Evolutionary conservation across 2,329 filamentous ascomycete species (phyloP), one percentile per base, ranked within the genome.

Genomic region (Monilinia aucupariae): DNA sequence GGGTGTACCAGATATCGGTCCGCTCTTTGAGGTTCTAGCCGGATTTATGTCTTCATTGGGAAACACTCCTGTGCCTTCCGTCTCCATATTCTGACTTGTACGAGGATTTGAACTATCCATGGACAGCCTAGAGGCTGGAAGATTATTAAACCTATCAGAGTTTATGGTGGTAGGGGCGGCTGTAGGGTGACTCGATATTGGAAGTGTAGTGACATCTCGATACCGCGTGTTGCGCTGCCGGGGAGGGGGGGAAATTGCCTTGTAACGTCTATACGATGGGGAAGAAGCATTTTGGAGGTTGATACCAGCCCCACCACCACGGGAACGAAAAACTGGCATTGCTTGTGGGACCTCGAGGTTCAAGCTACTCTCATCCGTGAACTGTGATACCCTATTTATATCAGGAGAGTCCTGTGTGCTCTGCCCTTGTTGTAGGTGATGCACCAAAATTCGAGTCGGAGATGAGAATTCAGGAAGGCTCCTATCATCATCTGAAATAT

Each of bases 371-470:
- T 61, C 49, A 48, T 55, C 32, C 9, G 39, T 60, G 27, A 22
- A n/a, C 25, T 53, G 56, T 25, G 55, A 61, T 61, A 1, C n/a
- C 22, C 15, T 49, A n/a, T 41, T 13, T 17, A 62, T 64, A 13
- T 52, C 65, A 32, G 65, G 65, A n/a, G 69, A 67, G 27, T 71
- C 68, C 0, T 27, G 74, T 67, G 58, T 56, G 20, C 66, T 73
- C 45, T 73, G 73, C 30, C 71, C 72, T 10, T 68, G 67, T 56
- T 79, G 77, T 4, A 83, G 74, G 64, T 80, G 82, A 30, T 78
- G 76, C 64, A 82, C 78, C 13, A 85, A 68, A 0, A 83, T 73
- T 47, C 80, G 76, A 1, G 79, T 80, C 0, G 83, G 83, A 0
- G 84, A 81, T 22, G 74, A 76, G 30, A 76, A 75, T 17, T 70